These are phyloP conservation scores for Chalaropsis thielavioides DNA, from an alignment of 2,329 filamentous ascomycete genomes.

Conservation along the genomic window DNA sequence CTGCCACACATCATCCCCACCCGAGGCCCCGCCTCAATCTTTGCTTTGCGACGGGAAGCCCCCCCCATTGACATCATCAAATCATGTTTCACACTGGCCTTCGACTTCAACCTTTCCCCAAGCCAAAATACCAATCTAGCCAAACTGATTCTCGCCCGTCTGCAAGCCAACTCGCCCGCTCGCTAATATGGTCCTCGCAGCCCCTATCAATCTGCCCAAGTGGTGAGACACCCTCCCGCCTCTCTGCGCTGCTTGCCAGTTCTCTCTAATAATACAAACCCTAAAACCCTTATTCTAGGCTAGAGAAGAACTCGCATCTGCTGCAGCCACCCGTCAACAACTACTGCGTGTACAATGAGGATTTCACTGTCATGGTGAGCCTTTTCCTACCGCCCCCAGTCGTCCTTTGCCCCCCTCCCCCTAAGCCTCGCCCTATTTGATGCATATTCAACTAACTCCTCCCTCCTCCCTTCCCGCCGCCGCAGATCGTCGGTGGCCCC, in stretches of 20 bases:
- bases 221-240: slow-evolving; percentile 23
- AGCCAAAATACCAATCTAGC: background rate
- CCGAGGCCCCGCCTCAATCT: background rate
- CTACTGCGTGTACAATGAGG: slow-evolving; percentile 85
- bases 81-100: background rate
- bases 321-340: slow-evolving; percentile 93
- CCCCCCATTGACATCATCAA: too few species aligned
- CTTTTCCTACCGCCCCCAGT: background rate
- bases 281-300: slow-evolving; percentile 38
- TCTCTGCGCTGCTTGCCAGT: too few species aligned
- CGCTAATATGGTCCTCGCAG: slow-evolving; percentile 18
- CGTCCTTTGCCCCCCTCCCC: background rate
- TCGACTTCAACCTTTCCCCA: background rate
- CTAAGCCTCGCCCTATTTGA: background rate
- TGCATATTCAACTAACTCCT: slow-evolving; percentile 3
- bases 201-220: slow-evolving; percentile 32
- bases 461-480: background rate
- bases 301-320: slow-evolving; percentile 80
- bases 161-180: background rate
- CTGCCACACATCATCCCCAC: background rate
- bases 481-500: slow-evolving; percentile 77
- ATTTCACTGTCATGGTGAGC: slow-evolving; percentile 63
- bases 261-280: background rate
- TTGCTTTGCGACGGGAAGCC: background rate
- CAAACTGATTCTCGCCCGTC: background rate